phyloP scores from a whole-genome alignment of 2,329 filamentous ascomycete species.

The Monilinia fructicola region DNA sequence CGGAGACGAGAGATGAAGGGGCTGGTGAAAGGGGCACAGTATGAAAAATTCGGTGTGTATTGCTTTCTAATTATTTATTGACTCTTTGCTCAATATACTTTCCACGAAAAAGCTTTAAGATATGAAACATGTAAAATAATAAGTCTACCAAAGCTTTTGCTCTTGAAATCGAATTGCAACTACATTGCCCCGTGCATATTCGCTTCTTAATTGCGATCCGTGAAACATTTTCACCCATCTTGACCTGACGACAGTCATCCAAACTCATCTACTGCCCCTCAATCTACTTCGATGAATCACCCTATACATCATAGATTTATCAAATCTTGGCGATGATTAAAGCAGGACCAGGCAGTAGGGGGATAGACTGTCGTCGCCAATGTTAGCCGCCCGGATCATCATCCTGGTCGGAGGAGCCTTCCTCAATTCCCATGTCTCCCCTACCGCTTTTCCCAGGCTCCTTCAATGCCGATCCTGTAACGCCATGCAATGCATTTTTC shows the following conservation, averaged over 20 bases:
- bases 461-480: slow-evolving; percentile 38
- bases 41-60: slow-evolving; percentile 28
- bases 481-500: slow-evolving; percentile 39
- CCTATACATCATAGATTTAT: background rate
- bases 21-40: background rate
- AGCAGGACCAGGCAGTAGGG: slow-evolving; percentile 53
- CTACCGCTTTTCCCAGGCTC: slow-evolving; percentile 38
- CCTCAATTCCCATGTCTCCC: slow-evolving; percentile 46
- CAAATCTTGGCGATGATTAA: slow-evolving; percentile 30
- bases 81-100: slow-evolving; percentile 25
- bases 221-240: slow-evolving; percentile 21
- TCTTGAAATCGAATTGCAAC: slow-evolving; percentile 23
- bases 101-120: slow-evolving; percentile 13
- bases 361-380: slow-evolving; percentile 62
- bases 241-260: slow-evolving; percentile 59
- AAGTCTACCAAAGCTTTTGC: slow-evolving; percentile 28
- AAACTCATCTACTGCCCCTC: slow-evolving; percentile 61
- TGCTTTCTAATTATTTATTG: slow-evolving; percentile 25
- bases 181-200: slow-evolving; percentile 14
- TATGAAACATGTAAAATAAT: slow-evolving; percentile 27
- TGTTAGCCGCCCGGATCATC: slow-evolving; percentile 64
- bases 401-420: slow-evolving; percentile 62
- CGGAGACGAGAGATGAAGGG: background rate
- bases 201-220: background rate
- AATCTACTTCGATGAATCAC: slow-evolving; percentile 34